Evolutionary conservation across 164 flowering plant species (phyloP).

Genomic region (Stephania yunnanensis): DNA sequence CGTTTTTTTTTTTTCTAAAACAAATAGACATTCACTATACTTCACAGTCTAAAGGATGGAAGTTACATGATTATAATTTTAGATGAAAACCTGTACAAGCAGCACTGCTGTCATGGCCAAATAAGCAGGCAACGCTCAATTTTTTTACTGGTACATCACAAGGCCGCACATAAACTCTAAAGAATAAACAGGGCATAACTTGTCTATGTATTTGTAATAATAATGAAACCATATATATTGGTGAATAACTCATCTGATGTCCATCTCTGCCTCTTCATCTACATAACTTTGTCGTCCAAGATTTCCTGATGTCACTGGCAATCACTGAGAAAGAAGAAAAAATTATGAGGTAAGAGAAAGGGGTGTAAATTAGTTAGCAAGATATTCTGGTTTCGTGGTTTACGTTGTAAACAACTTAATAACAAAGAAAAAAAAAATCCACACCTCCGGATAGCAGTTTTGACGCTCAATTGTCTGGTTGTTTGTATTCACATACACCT

Average conservation of each 20-base stretch:
- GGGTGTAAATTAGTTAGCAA: background rate
- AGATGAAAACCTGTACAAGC: background rate
- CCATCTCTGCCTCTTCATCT: background rate
- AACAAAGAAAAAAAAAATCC: background rate
- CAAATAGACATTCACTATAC: background rate
- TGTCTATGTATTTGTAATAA: no score
- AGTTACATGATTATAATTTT: background rate
- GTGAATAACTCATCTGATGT: background rate
- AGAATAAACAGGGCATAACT: background rate
- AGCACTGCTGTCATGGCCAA: background rate
- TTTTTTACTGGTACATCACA: background rate
- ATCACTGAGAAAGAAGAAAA: constrained; percentile 7
- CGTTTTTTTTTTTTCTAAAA: background rate
- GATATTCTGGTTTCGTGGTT: background rate
- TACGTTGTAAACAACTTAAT: background rate
- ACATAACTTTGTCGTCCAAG: background rate
- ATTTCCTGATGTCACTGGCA: background rate
- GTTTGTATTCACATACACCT: constrained; percentile 33
- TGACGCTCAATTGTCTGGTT: constrained; percentile 42
- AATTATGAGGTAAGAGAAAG: background rate
- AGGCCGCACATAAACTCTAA: background rate
- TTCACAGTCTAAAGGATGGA: background rate
- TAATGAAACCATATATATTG: no score
- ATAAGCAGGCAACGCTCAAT: background rate
- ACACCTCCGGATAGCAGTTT: constrained; percentile 44